Evolutionary conservation across 129 eudicot genomes (phyloP), one percentile per base, ranked within the genome.

Genomic region (Escallonia herrerae): DNA sequence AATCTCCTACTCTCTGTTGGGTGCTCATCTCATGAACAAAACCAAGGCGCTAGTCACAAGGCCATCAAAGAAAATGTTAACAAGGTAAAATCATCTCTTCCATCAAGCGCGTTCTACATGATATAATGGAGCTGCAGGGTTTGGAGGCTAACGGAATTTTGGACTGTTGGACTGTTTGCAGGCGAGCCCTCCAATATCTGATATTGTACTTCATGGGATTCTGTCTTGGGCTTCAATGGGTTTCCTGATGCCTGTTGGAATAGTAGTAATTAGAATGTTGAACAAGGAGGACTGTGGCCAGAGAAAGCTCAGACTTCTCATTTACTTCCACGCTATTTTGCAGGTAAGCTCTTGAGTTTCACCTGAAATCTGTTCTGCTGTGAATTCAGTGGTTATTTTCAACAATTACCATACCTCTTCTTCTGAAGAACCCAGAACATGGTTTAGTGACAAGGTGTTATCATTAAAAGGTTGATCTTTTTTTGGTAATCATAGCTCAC

Each of bases 201-300:
- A 80, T 57, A 87, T 87, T 54, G 61, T 41, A 64, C 45, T 87
- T 71, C 90, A 87, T 76, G 95, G 95, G 37, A 76, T 87, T 71
- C 65, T 87, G 5, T 74, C 83, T 42, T 87, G 95, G 95, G 90
- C 77, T 58, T 87, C 95, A 43, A 83, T 83, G 87, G 95, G 95
- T 42, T 83, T 80, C 68, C 76, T 87, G 63, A 83, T 79, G 85
- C 95, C 95, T 38, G 64, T 79, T 53, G 95, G 90, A 33, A 72
- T 87, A 63, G 79, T 87, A 37, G 39, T 67, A 41, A 79, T 87
- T 68, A 81, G 87, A 73, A 63, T 81, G 48, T 74, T 81, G 33
- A 78, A 67, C 43, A 78, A 76, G 64, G 72, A 72, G 45, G 80
- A 76, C 52, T 73, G 74, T 62, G 71, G 73, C 54, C 74, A 65